Conservation (phyloP, 31 red algal genomes). For the Endocladia muricata region DNA sequence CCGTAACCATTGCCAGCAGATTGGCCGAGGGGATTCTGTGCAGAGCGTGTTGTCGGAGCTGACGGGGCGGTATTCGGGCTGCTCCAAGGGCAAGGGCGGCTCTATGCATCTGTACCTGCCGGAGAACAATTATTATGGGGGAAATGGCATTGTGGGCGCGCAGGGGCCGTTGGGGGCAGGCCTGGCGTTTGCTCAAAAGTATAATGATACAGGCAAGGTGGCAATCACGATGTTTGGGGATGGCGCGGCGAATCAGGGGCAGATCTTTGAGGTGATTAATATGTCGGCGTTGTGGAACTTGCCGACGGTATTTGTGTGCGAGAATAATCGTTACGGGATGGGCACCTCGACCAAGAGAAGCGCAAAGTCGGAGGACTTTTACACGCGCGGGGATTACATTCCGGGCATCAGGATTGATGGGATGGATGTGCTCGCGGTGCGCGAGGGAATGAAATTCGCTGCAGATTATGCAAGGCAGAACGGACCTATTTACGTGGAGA, state of each 20-base stretch:
- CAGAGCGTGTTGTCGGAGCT: slow-evolving; percentile 81
- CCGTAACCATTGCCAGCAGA: slow-evolving; percentile 88
- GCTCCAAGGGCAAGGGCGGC: slow-evolving; percentile 87
- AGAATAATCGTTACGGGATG: slow-evolving; percentile 97
- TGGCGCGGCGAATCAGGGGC: slow-evolving; percentile 95
- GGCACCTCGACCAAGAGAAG: slow-evolving; percentile 84
- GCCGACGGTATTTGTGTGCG: slow-evolving; percentile 83
- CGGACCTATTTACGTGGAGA: slow-evolving; percentile 86
- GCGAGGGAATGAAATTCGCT: slow-evolving; percentile 80
- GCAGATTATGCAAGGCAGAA: slow-evolving; percentile 63
- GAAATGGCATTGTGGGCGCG: slow-evolving; percentile 97
- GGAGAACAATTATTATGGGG: slow-evolving; percentile 86
- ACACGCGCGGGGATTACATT: slow-evolving; percentile 90
- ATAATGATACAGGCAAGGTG: slow-evolving; percentile 69
- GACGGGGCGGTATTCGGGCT: slow-evolving; percentile 67
- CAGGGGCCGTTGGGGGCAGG: slow-evolving; percentile 91
- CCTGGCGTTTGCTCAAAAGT: slow-evolving; percentile 94
- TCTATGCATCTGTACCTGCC: slow-evolving; percentile 94
- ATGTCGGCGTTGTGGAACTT: slow-evolving; percentile 95
- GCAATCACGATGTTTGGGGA: slow-evolving; percentile 96
- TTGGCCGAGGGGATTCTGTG: slow-evolving; percentile 82
- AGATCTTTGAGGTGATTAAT: slow-evolving; percentile 91
- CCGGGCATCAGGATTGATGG: slow-evolving; percentile 89
- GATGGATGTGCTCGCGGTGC: slow-evolving; percentile 94
- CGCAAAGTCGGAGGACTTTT: slow-evolving; percentile 70